Evolutionary conservation across 768 basidiomycete species (phyloP).

Genomic region (Collybia mongolica): DNA sequence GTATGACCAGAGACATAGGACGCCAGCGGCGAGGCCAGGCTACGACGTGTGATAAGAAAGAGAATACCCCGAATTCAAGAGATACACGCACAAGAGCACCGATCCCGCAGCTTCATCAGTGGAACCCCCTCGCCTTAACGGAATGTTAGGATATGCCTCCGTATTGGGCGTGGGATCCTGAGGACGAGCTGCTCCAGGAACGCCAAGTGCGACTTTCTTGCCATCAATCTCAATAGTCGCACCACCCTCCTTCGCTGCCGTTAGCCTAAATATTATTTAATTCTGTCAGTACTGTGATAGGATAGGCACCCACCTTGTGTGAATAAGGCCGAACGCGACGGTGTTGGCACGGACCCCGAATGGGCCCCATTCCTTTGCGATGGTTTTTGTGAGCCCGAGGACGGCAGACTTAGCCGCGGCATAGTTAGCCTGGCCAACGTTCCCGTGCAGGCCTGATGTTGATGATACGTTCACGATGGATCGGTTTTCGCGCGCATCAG

Average conservation of each 20-base stretch:
- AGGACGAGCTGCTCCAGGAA: conserved; percentile 55
- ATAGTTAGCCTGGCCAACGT: conserved; percentile 84
- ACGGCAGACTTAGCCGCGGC: conserved; percentile 80
- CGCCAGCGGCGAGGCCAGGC: conserved; percentile 76
- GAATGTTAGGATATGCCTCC: conserved; percentile 43
- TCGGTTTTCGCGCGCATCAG: conserved; percentile 59
- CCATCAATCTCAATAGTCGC: conserved; percentile 76
- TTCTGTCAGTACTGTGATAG: not conserved
- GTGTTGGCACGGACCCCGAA: conserved; percentile 84
- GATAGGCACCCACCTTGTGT: conserved; percentile 55
- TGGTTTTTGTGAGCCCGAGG: conserved; percentile 79
- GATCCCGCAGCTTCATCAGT: conserved; percentile 77
- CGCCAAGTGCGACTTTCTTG: conserved; percentile 80
- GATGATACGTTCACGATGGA: conserved; percentile 84
- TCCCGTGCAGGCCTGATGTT: conserved; percentile 80
- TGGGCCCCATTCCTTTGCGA: conserved; percentile 84
- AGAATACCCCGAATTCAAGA: conserved; percentile 6
- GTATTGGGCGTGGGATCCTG: conserved; percentile 23
- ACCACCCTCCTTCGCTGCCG: conserved; percentile 77
- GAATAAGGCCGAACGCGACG: conserved; percentile 74
- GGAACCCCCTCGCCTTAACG: conserved; percentile 66
- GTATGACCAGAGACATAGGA: conserved; percentile 84
- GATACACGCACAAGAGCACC: conserved; percentile 67
- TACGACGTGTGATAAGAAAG: conserved; percentile 21
- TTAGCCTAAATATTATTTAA: conserved; percentile 46